Base-by-base conservation (phyloP, 1,284 basidiomycete genomes). In the Ustilago esculenta region DNA sequence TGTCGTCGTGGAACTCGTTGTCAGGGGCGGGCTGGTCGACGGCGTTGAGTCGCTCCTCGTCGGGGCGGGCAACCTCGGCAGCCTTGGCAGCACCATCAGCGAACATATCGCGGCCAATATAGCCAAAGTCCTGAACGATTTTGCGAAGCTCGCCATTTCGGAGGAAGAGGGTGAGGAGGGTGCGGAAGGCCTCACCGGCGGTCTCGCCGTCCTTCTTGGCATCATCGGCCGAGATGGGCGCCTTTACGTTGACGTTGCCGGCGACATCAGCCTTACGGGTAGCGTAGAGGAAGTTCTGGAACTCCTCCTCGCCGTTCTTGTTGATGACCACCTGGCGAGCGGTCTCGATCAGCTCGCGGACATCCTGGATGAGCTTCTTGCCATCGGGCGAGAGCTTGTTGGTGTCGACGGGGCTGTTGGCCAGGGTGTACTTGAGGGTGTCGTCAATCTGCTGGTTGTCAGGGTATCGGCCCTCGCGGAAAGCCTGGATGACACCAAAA, bases 61-160 rank as follows among this genome's bases (percentile, higher is more conserved):
- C 75, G 0, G 94, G 94, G 12, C 89, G 88, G 39, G 92, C 84
- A 27, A 83, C 82, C 51, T 88, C 86, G n/a, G 91, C 90, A 9
- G 87, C 89, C 82, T 92, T 91, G 72, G 85, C 82, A 0, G 91
- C 90, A 24, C 87, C 88, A 45, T 87, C 88, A 17, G 92, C 88
- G 64, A 95, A 89, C 55, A 96, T 85, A 83, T 95, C 92, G 52
- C 92, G 90, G 11, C 76, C 78, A 33, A 80, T 70, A 59, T 73
- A 56, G 44, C 73, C 74, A 30, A 77, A 45, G 54, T 77, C 77
- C 60, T 77, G 58, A 46, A 81, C 51, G 37, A 81, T 49, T 51
- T 72, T 75, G 71, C 71, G 73, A 11, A 65, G 48, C 66, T 79
- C 76, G 36, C 75, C 76, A 59, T 79, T 79, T 35, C 73, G 70